A percentile compares a stretch with the other conserved stretches of the same genome.
Conservation (phyloP, 1,284 basidiomycete species). For the Agroathelia rolfsii region DNA sequence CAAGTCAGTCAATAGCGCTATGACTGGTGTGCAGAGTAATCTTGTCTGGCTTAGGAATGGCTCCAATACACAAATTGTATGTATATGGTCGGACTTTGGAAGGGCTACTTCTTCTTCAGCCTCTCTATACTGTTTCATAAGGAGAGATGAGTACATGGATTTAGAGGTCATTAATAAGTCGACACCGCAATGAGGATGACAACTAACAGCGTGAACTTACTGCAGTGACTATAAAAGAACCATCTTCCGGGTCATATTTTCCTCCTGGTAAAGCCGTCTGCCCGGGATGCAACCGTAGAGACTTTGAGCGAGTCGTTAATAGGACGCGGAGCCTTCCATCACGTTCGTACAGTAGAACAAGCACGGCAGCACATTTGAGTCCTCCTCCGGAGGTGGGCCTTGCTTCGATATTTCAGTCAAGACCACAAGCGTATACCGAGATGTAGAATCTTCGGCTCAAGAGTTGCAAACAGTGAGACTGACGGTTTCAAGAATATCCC, state of each 20-base stretch:
- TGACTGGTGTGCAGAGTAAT: constrained; percentile 61
- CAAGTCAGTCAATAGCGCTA: constrained; percentile 54
- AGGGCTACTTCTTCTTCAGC: constrained; percentile 76
- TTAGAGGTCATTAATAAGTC: not conserved
- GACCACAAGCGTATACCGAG: no score
- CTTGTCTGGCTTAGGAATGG: constrained; percentile 62
- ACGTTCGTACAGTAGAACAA: constrained; percentile 68
- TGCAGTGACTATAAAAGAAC: constrained; percentile 57
- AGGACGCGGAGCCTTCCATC: constrained; percentile 61
- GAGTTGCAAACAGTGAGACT: no score
- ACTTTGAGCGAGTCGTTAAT: constrained; percentile 75
- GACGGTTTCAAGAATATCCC: no score
- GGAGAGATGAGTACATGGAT: not conserved
- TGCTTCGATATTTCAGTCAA: no score
- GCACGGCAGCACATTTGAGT: constrained; percentile 72
- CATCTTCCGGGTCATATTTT: constrained; percentile 63
- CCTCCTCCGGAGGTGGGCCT: no score
- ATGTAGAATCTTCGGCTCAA: no score
- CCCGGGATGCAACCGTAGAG: constrained; percentile 66
- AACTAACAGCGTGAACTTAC: constrained; percentile 32
- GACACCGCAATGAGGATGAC: constrained; percentile 5
- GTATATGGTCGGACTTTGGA: constrained; percentile 46
- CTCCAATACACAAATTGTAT: constrained; percentile 55
- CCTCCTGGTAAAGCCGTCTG: constrained; percentile 81
- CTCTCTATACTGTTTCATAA: constrained; percentile 52